Conservation (phyloP, 805 yeast species). For the Lipomyces starkeyi region DNA sequence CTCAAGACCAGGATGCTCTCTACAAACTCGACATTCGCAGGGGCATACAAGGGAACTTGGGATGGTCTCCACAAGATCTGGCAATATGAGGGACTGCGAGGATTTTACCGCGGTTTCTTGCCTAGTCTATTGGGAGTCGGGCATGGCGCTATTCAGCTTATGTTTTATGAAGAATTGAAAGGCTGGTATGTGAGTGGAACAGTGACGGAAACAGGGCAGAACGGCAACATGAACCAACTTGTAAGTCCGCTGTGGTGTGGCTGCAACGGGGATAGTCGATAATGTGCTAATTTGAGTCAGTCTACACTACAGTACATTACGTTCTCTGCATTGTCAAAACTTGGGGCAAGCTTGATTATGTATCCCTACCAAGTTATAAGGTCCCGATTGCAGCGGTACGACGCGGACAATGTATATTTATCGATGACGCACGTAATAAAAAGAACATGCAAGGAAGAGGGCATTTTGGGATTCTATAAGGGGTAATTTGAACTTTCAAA, state of each 20-base stretch:
- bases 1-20: constrained; percentile 81
- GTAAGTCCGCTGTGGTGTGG: constrained; percentile 5
- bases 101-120: constrained; percentile 74
- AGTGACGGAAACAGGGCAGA: neutral
- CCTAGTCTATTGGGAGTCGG: constrained; percentile 82
- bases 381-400: constrained; percentile 70
- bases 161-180: constrained; percentile 82
- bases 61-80: constrained; percentile 61
- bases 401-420: constrained; percentile 43
- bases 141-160: constrained; percentile 88
- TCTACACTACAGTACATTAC: constrained; percentile 63
- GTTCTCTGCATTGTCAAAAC: constrained; percentile 72
- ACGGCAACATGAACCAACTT: neutral
- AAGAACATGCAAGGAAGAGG: constrained; percentile 57
- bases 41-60: constrained; percentile 62
- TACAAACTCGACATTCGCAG: constrained; percentile 43
- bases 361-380: constrained; percentile 87
- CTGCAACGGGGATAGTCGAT: neutral
- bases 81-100: constrained; percentile 60
- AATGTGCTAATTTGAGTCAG: constrained; percentile 8
- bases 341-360: constrained; percentile 66
- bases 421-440: constrained; percentile 47
- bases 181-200: constrained; percentile 20
- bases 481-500: constrained; percentile 53
- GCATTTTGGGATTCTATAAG: constrained; percentile 74